Conservation (phyloP, 257 asterid species). For the Misopates orontium region DNA sequence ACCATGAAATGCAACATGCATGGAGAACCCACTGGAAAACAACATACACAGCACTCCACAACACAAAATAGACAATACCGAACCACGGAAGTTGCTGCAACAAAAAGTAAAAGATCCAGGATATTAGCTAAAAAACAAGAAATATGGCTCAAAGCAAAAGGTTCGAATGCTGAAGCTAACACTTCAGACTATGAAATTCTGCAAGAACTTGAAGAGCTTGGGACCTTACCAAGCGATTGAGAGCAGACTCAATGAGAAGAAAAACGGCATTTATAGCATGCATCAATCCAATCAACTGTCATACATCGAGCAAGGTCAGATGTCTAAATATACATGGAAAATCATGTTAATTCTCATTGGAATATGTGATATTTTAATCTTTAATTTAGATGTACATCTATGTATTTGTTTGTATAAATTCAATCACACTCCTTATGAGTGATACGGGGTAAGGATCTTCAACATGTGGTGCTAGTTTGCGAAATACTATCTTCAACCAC, state of each 20-base stretch:
- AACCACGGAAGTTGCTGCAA: conserved; percentile 76
- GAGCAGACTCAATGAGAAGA: conserved; percentile 73
- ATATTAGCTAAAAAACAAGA: conserved; percentile 22
- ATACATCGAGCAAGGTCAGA: background rate
- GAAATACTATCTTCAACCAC: too few relatives aligned
- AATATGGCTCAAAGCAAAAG: background rate
- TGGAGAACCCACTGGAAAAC: conserved; percentile 83
- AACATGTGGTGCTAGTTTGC: too few relatives aligned
- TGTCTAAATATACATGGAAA: too few relatives aligned
- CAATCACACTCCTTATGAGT: too few relatives aligned
- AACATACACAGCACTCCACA: conserved; percentile 67
- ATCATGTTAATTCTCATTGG: background rate
- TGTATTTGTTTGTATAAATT: too few relatives aligned
- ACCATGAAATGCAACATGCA: conserved; percentile 76
- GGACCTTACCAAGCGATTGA: conserved; percentile 64
- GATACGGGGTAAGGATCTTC: too few relatives aligned
- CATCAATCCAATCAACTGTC: conserved; percentile 77
- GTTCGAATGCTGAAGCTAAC: too few relatives aligned
- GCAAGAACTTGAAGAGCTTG: background rate
- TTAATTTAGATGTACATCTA: too few relatives aligned
- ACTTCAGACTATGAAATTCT: background rate
- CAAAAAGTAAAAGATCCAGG: background rate
- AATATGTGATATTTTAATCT: background rate
- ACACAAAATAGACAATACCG: conserved; percentile 60
- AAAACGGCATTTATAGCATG: conserved; percentile 88